Evolutionary conservation across 83 land plant species (phyloP), one percentile per base, ranked within the genome.

Genomic region (Thuja plicata): DNA sequence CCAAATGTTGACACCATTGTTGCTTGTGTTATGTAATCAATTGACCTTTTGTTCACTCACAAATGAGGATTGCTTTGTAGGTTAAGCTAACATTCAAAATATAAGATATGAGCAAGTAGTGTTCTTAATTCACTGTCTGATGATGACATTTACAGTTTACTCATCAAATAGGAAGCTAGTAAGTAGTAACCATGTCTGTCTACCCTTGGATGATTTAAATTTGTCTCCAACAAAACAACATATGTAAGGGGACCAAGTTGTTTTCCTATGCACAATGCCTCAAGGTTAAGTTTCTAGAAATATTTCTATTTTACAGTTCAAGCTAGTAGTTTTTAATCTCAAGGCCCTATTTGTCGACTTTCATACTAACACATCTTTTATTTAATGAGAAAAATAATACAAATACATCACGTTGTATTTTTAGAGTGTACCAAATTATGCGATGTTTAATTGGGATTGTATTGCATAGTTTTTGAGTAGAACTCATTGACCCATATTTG

Each of bases 41-140:
- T 27, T 8, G 15, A 48, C 55, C 27, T 46, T 43, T 82, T 43
- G 52, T 82, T 50, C 13, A 45, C 85, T 82, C 3, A 9, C 45
- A 50, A 82, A 82, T 83, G 55, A n/a, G 16, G 54, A 83, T 83
- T 83, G 13, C 85, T 46, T 83, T 54, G 83, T 41, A 43, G 45
- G 48, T 80, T 41, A 21, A 1, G 84, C 2, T 80, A 40, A 27
- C 30, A 66, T 66, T 66, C 70, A 6, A 24, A 62, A 62, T 62
- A 62, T 62, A 62, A 24, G 24, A 62, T 62, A 21, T 8, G n/a
- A 62, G 70, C 24, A 60, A 60, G n/a, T 60, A 62, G 24, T 62
- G 70, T 62, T 66, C n/a, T 27, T 66, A 27, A 66, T 8, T 66
- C 9, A 66, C 73, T 27, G 32, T 66, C 27, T 66, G 73, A 66